phyloP scores from a whole-genome alignment of 2,329 filamentous ascomycete species.

The Stagonosporopsis vannaccii region DNA sequence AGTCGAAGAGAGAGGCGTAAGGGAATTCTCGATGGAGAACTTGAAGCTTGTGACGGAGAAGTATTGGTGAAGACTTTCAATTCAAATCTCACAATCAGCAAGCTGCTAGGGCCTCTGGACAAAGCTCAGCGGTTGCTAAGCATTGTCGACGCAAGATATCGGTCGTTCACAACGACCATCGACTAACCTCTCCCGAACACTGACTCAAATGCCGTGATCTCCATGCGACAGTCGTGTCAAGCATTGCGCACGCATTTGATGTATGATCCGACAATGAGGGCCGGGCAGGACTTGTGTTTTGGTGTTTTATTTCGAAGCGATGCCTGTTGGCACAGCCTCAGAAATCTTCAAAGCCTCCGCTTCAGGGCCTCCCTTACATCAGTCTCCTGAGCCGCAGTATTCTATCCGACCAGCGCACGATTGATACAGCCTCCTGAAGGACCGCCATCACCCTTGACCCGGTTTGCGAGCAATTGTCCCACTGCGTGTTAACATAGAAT shows the following conservation, averaged over 20 bases:
- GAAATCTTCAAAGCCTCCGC: not conserved
- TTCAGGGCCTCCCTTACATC: not conserved
- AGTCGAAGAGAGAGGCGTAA: conserved; percentile 37
- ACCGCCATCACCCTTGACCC: not conserved
- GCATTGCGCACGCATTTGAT: not conserved
- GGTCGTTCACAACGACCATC: not conserved
- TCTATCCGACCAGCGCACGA: too few relatives aligned
- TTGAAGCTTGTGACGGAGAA: conserved; percentile 35
- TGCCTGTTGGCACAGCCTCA: too few relatives aligned
- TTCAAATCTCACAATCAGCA: not conserved
- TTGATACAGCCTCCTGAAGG: not conserved
- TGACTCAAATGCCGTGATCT: too few relatives aligned
- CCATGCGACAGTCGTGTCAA: not conserved
- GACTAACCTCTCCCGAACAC: too few relatives aligned
- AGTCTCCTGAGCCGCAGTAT: not conserved
- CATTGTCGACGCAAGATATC: not conserved
- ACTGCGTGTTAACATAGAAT: too few relatives aligned
- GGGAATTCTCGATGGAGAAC: conserved; percentile 31
- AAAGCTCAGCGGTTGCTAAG: not conserved
- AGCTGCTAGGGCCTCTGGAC: not conserved
- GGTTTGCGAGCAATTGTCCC: not conserved
- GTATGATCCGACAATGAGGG: too few relatives aligned
- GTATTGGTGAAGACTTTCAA: conserved; percentile 26
- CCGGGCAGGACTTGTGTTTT: too few relatives aligned
- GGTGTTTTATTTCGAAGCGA: too few relatives aligned